Conservation (phyloP, 2,329 filamentous ascomycete genomes). For the Geosmithia flava region DNA sequence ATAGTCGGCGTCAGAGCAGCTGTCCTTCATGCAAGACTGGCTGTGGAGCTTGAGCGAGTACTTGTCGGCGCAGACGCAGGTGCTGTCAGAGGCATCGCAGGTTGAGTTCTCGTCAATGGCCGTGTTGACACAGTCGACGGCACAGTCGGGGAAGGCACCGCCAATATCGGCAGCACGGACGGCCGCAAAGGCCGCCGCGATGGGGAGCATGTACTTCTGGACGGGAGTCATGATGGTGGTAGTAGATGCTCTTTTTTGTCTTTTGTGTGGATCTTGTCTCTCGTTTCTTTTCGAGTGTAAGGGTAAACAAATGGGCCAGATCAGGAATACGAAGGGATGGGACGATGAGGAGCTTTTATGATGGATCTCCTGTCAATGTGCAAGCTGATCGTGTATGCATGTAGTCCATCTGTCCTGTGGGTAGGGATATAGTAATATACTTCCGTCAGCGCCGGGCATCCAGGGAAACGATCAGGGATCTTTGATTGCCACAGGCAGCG, state of each 20-base stretch:
- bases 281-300: no score
- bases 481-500: background rate
- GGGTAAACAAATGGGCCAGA: no score
- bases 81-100: slow-evolving; percentile 1
- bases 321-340: no score
- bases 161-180: slow-evolving; percentile 1
- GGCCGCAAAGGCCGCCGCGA: slow-evolving; percentile 2
- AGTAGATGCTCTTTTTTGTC: background rate
- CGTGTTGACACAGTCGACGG: slow-evolving; percentile 4
- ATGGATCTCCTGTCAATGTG: no score
- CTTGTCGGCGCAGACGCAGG: slow-evolving; percentile 3
- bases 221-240: slow-evolving; percentile 2
- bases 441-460: background rate
- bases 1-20: slow-evolving; percentile 3
- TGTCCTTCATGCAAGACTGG: slow-evolving; percentile 3
- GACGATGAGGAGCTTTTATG: no score
- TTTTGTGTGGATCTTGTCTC: no score
- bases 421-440: background rate
- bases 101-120: slow-evolving; percentile 5
- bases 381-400: no score
- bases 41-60: slow-evolving; percentile 4
- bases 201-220: slow-evolving; percentile 1
- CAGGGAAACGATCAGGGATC: background rate
- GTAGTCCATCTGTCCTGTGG: no score
- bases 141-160: slow-evolving; percentile 2